A percentile compares a stretch with the other conserved stretches of the same genome.
phyloP scores from a whole-genome alignment of 73 alveolate species.

The Uronychia setigera region DNA sequence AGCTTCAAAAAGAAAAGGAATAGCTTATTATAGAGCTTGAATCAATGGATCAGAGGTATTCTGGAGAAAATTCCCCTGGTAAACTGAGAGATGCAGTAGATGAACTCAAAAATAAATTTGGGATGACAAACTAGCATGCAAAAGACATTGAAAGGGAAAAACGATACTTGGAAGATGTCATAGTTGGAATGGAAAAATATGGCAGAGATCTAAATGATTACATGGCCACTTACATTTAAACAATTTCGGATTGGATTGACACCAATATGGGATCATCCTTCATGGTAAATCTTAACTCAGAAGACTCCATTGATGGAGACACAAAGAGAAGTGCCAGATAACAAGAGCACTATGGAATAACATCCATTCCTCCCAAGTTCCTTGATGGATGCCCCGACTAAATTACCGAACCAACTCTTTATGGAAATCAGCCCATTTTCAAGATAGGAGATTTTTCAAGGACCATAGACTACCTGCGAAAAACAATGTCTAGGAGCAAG shows the following conservation, averaged over 20 bases:
- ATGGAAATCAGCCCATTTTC: neutral
- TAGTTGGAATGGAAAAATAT: neutral
- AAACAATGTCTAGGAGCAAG: neutral
- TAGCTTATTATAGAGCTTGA: neutral
- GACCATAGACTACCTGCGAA: neutral
- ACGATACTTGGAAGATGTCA: neutral
- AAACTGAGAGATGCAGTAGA: neutral
- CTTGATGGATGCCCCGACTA: neutral
- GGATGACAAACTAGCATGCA: neutral
- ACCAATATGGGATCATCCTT: neutral
- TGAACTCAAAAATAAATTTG: neutral
- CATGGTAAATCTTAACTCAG: neutral
- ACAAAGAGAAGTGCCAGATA: no score
- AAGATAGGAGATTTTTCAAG: neutral
- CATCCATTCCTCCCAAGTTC: neutral
- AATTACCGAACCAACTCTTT: neutral
- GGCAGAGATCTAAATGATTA: neutral
- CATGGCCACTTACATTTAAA: neutral
- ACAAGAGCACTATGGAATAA: neutral
- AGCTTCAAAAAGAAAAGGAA: conserved; percentile 3
- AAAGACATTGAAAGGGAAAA: neutral
- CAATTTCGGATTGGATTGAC: neutral
- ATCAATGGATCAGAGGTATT: neutral
- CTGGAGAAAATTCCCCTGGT: conserved; percentile 3
- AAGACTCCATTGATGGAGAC: no score